phyloP scores from a whole-genome alignment of 192 early-diverging fungal genomes.

The Rhizoclosmatium globosum region DNA sequence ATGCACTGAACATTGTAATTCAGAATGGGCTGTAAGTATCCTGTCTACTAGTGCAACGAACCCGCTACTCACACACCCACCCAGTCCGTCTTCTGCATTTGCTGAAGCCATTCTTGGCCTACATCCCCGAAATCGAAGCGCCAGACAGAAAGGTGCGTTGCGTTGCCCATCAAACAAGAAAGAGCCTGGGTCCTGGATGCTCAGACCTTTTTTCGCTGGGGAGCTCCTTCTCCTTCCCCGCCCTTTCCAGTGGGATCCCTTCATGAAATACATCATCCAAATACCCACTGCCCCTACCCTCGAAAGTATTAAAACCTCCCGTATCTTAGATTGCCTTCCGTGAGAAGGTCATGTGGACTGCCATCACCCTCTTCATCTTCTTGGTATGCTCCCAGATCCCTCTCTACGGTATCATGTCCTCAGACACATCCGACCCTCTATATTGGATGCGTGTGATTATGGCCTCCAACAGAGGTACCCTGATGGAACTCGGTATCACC shows the following conservation, averaged over 20 bases:
- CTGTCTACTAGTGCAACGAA: too few relatives aligned
- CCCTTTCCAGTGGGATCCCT: too few relatives aligned
- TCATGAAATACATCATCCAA: too few relatives aligned
- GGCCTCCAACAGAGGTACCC: conserved; percentile 98
- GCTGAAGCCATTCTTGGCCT: conserved; percentile 95
- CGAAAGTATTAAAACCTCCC: neutral
- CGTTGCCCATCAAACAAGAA: neutral
- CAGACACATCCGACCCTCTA: conserved; percentile 98
- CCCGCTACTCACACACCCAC: too few relatives aligned
- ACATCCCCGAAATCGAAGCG: conserved; percentile 97
- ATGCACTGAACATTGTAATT: neutral
- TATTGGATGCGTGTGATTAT: conserved; percentile 99
- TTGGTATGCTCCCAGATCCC: conserved; percentile 99
- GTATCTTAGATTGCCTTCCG: conserved; percentile 85
- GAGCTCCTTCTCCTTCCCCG: too few relatives aligned
- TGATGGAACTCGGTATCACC: conserved; percentile 99
- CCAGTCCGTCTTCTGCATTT: conserved; percentile 95
- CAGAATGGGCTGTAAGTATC: conserved; percentile 29
- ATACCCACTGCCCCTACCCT: too few relatives aligned
- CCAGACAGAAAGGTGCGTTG: conserved; percentile 92
- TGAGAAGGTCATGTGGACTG: conserved; percentile 99
- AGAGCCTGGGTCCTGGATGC: too few relatives aligned
- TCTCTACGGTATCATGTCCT: conserved; percentile 99
- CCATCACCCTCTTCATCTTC: conserved; percentile 99
- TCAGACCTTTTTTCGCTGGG: too few relatives aligned